Evolutionary conservation across 2,329 filamentous ascomycete species (phyloP).

Genomic region (Epichloe bromicola): DNA sequence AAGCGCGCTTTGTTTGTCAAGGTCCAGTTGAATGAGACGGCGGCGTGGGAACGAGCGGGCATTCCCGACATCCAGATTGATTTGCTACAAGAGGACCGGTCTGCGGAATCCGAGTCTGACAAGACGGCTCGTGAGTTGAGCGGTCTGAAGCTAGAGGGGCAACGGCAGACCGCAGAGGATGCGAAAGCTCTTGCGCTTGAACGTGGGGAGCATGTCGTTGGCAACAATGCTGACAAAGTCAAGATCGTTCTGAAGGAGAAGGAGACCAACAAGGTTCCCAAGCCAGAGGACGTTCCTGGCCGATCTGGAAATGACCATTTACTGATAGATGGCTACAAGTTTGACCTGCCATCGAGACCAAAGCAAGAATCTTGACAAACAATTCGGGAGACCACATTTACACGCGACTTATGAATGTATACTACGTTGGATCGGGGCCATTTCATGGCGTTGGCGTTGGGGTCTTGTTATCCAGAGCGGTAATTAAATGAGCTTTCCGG

Average conservation of each 20-base stretch:
- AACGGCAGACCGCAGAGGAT: conserved; percentile 26
- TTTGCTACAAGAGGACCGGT: conserved; percentile 52
- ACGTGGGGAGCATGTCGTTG: conserved; percentile 23
- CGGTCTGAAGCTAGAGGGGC: conserved; percentile 31
- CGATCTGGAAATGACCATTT: conserved; percentile 28
- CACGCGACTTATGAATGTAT: not conserved
- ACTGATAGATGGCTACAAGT: conserved; percentile 38
- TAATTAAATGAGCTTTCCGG: too few species aligned
- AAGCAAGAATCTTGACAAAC: not conserved
- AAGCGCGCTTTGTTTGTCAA: conserved; percentile 72
- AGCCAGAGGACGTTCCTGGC: conserved; percentile 10
- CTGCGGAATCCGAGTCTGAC: conserved; percentile 30
- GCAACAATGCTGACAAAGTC: conserved; percentile 19
- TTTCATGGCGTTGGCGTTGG: not conserved
- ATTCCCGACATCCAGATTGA: conserved; percentile 44
- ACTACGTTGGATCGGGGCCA: not conserved
- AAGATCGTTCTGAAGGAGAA: conserved; percentile 41
- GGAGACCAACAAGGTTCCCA: conserved; percentile 16
- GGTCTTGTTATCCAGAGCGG: not conserved
- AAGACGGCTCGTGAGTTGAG: conserved; percentile 24
- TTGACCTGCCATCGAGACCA: conserved; percentile 16
- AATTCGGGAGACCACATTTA: not conserved
- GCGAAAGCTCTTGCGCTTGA: conserved; percentile 36
- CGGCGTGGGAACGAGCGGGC: conserved; percentile 68
- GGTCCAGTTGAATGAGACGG: conserved; percentile 74